Evolutionary conservation across 768 basidiomycete species (phyloP), one percentile per base, ranked within the genome.

Genomic region (Dacryopinax primogenitus): DNA sequence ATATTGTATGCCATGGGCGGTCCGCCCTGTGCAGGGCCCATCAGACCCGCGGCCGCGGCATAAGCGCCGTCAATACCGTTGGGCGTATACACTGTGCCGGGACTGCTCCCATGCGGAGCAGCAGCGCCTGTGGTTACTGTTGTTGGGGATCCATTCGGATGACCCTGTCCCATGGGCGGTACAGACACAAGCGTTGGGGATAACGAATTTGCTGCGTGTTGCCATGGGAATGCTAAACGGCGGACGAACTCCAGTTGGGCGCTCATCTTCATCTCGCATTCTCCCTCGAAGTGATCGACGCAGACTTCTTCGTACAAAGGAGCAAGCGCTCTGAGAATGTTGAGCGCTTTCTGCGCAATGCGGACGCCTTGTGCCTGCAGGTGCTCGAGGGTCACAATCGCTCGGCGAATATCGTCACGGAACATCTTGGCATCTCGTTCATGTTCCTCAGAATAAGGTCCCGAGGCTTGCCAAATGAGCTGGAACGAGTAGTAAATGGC

Each of bases 401-500:
- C 84, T 72, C 85, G 86, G 69, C 81, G 82, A 70, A 92, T 86
- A 70, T 85, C 87, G 34, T 82, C 81, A 21, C 88, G 86, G 76
- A 90, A 90, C 35, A 88, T 78, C 32, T 82, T 82, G 44, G 87
- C 87, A 28, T 86, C 88, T 47, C 86, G 86, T 68, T 89, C 88
- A 67, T 87, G 87, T 62, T 13, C 13, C 30, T 58, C 51, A 30
- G 51, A 58, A 21, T 58, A 58, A 28, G 51, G 51, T 3, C 13
- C 51, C 23, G 51, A 58, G 3, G 88, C 86, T 70, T 88, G 85
- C 35, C 85, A 82, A 70, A 90, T 86, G 62, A 91, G 81, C 70
- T 91, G 88, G 76, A 90, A 90, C n/a, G 87, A 87, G 81, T 91
- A 90, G 76, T 91, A 91, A 85, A 91, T 90, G 62, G 87, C 87